Base-by-base conservation (phyloP, 1,139 yeast genomes). In the Nakaseomyces delphensis region DNA sequence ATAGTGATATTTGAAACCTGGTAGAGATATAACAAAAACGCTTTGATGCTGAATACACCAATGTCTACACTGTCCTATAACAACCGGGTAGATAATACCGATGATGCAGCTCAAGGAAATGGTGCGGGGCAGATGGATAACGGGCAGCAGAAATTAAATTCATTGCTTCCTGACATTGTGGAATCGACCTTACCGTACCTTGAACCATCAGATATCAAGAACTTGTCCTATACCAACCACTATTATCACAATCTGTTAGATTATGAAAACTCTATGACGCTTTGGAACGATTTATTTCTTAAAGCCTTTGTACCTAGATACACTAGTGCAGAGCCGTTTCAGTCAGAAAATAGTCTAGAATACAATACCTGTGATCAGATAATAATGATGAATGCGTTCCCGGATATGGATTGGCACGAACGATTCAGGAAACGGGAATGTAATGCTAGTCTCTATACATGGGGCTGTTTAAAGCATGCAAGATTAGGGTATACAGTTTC, bases 401-500 rank as follows among this genome's bases (percentile, higher is more conserved):
- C 64, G 10, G 59, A 59, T 2, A 47, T 56, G 45, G 66, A 71
- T 47, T 79, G 84, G 84, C 69, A 68, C 4, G 68, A 68, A 31
- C 55, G 76, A 41, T 79, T 73, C 56, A 54, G 66, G 13, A 48
- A 68, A 38, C 62, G 85, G 37, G 56, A 69, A 1, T 53, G 54
- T 27, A 56, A 67, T 2, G 74, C 76, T 3, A 58, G 65, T 36
- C 52, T 83, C 3, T 74, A 67, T 49, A 76, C 85, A 0, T 81
- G 93, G 93, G 85, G 87, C 1, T 62, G 72, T 13, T 55, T 71
- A 5, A 62, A 62, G 24, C 66, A 68, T 39, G 81, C 80, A 1
- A 60, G 91, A 36, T 63, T 83, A 39, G 93, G 91, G 0, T 73
- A 71, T 48, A 53, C 65, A 5, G 49, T 65, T 0, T 53, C 59